These are phyloP conservation scores for Elymus sibiricus DNA, from an alignment of 176 grass and related monocot species.

Conservation along the genomic window DNA sequence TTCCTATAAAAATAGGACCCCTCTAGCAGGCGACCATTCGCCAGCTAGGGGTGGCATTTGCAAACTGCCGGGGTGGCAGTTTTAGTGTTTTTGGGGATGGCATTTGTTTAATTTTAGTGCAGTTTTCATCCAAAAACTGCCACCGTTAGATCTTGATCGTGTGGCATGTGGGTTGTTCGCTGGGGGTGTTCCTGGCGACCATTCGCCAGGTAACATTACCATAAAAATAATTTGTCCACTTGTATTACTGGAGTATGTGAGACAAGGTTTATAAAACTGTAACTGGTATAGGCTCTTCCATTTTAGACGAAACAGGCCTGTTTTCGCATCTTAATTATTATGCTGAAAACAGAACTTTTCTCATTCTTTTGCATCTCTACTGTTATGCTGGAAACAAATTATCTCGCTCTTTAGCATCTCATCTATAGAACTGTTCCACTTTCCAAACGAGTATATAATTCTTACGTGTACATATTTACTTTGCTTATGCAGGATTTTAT, in stretches of 20 bases:
- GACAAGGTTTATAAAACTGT: neutral
- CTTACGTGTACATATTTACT: neutral
- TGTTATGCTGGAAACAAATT: neutral
- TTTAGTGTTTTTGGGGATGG: too few species aligned
- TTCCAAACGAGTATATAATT: neutral
- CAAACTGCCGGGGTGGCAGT: too few species aligned
- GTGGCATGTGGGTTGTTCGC: too few species aligned
- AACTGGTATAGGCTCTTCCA: neutral
- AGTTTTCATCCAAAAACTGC: too few species aligned
- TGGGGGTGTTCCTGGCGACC: too few species aligned
- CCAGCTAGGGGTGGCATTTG: too few species aligned
- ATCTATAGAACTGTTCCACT: neutral
- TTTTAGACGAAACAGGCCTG: neutral
- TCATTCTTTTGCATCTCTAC: neutral
- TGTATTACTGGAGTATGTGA: neutral
- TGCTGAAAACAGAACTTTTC: neutral
- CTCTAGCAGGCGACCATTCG: too few species aligned
- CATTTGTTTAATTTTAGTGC: too few species aligned
- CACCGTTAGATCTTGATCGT: too few species aligned
- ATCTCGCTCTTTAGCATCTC: neutral
- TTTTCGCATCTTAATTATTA: neutral
- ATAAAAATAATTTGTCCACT: neutral
- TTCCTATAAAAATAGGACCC: neutral
- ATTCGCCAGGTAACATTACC: too few species aligned
- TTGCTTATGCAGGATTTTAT: slow-evolving; percentile 70